Base-by-base conservation (phyloP, 345 rosid species). In the Salix exigua region DNA sequence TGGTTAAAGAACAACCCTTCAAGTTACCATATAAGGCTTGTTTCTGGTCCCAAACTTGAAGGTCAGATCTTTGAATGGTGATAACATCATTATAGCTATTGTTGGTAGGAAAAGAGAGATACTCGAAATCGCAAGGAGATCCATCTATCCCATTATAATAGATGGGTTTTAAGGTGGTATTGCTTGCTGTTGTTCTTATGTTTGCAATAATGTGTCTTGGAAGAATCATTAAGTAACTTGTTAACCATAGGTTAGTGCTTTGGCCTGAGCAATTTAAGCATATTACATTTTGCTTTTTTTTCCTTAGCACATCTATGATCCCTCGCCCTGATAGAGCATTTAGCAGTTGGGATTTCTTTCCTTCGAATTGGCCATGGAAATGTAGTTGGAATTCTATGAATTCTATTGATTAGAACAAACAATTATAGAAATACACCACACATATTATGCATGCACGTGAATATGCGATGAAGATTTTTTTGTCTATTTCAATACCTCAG, bases 1-100 rank as follows among this genome's bases (percentile, higher is more conserved):
- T 96, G 96, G 95, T 81, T 86, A 80, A 93, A 89, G 89, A 82
- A 78, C 74, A 79, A 78, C 60, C 91, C 96, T 76, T 75, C 86
- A 1, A 82, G 85, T 85, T 92, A 89, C 73, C 84, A 83, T 72
- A 81, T 91, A 60, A 87, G 75, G 85, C 94, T 96, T 74, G 97
- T 89, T 71, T 77, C 92, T 65, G 86, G 85, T 44, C 81, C 89
- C 73, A 86, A 89, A 76, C 96, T 96, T 77, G 42, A 88, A 88
- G 98, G 99, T 96, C 12, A 68, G 80, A 55, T 82, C 79, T 81
- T 73, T 38, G 2, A 30, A 30, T 33, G 17, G 6, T 38, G 33
- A 3, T 65, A 33, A 51, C 19, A 33, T 23, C 7, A 0, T 6
- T 65, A 23, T 51, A 28, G 21, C 30, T 58, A 51, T 68, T 13